Conservation (phyloP, 108 stramenopile genomes). For the Stephanodiscus triporus region DNA sequence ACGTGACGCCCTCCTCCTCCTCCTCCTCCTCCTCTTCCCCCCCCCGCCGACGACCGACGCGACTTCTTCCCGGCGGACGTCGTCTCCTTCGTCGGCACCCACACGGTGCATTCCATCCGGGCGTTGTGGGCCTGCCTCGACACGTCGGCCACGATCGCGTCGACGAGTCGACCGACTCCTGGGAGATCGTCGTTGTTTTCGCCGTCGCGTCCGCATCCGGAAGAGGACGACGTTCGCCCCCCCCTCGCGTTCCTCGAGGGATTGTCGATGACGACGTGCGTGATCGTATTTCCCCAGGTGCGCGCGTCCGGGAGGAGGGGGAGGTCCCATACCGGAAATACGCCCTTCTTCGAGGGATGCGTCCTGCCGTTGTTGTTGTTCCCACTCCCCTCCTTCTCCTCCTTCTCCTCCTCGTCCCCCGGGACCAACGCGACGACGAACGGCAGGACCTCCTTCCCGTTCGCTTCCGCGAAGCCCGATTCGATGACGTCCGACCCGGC, state of each 20-base stretch:
- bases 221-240: too few relatives aligned
- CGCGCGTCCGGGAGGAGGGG: slow-evolving; percentile 74
- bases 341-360: slow-evolving; percentile 69
- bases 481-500: slow-evolving; percentile 50
- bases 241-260: too few relatives aligned
- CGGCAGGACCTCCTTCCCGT: slow-evolving; percentile 1
- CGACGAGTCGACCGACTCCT: slow-evolving; percentile 12
- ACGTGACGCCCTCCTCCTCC: slow-evolving; percentile 45
- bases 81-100: slow-evolving; percentile 41
- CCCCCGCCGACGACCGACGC: not conserved
- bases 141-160: slow-evolving; percentile 80
- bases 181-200: too few relatives aligned
- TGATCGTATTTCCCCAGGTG: slow-evolving; percentile 63
- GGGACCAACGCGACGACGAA: too few relatives aligned
- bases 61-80: not conserved
- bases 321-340: slow-evolving; percentile 66
- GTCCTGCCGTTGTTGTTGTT: slow-evolving; percentile 21
- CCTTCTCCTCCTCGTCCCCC: not conserved
- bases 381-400: slow-evolving; percentile 12
- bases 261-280: too few relatives aligned
- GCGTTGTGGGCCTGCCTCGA: slow-evolving; percentile 58
- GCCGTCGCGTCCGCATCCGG: too few relatives aligned
- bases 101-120: slow-evolving; percentile 83
- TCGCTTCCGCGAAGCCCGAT: slow-evolving; percentile 44
- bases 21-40: too few relatives aligned